phyloP scores from a whole-genome alignment of 805 yeast species.

The Zygotorulaspora florentina region DNA sequence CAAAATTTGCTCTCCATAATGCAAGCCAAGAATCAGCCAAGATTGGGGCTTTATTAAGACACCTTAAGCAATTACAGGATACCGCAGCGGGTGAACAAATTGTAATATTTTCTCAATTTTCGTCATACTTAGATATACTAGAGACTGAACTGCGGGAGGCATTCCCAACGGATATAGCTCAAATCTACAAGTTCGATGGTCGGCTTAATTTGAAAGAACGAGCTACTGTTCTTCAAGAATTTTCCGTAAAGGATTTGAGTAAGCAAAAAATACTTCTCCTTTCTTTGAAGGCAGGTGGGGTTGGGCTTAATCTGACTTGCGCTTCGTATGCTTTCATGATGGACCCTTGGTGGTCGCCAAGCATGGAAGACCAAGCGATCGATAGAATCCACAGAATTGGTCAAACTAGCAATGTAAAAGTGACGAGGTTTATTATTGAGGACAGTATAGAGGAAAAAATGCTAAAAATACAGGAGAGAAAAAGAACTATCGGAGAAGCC shows the following conservation, averaged over 20 bases:
- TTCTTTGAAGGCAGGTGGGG: conserved; percentile 91
- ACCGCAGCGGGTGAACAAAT: conserved; percentile 64
- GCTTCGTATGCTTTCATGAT: conserved; percentile 83
- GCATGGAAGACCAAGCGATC: conserved; percentile 86
- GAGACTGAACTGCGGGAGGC: conserved; percentile 55
- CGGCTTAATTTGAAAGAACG: conserved; percentile 64
- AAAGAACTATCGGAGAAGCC: conserved; percentile 75
- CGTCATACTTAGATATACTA: conserved; percentile 72
- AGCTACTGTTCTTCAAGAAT: conserved; percentile 53
- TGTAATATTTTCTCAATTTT: conserved; percentile 88
- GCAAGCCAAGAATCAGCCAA: conserved; percentile 57
- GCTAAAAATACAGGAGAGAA: conserved; percentile 81
- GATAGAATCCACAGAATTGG: conserved; percentile 92
- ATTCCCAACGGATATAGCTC: conserved; percentile 31
- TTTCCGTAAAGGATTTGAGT: conserved; percentile 37
- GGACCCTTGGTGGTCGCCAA: conserved; percentile 98
- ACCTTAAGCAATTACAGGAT: conserved; percentile 50
- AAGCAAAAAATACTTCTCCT: conserved; percentile 52
- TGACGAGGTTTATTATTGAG: conserved; percentile 74
- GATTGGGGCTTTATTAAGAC: conserved; percentile 60
- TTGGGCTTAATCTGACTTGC: conserved; percentile 80
- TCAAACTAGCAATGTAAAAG: conserved; percentile 66
- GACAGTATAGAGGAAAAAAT: conserved; percentile 84
- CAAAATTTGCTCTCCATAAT: conserved; percentile 23
- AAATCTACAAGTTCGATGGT: conserved; percentile 77